phyloP scores from a whole-genome alignment of 2,329 filamentous ascomycete genomes.

The Epichloe gansuensis region DNA sequence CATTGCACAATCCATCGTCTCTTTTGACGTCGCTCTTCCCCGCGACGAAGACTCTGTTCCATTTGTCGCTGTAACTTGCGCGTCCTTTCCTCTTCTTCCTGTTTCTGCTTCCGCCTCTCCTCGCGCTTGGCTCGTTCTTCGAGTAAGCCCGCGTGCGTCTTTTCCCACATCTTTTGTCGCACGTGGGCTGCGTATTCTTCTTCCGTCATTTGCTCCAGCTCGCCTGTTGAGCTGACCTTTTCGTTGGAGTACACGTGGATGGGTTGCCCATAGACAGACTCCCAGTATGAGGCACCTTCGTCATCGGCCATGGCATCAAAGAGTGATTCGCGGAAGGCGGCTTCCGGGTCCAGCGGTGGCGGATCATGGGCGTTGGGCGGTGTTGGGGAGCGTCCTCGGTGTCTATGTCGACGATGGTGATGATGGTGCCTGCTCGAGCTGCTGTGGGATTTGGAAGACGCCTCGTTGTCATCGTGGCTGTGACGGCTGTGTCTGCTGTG shows the following conservation, averaged over 20 bases:
- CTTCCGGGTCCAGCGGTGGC: constrained; percentile 48
- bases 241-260: constrained; percentile 63
- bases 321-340: constrained; percentile 81
- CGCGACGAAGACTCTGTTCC: constrained; percentile 54
- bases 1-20: constrained; percentile 47
- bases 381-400: constrained; percentile 30
- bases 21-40: constrained; percentile 46
- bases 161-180: constrained; percentile 86
- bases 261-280: constrained; percentile 90
- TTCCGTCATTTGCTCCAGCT: constrained; percentile 77
- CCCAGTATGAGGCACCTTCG: constrained; percentile 91
- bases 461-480: constrained; percentile 12
- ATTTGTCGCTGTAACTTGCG: constrained; percentile 48
- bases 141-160: constrained; percentile 70
- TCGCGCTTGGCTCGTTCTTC: constrained; percentile 58
- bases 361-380: constrained; percentile 34
- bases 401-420: constrained; percentile 18
- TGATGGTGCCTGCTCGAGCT: constrained; percentile 16
- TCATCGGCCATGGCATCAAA: constrained; percentile 97
- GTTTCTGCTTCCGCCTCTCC: constrained; percentile 36
- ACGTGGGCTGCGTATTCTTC: constrained; percentile 86
- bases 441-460: constrained; percentile 9
- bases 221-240: constrained; percentile 29
- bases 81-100: constrained; percentile 36
- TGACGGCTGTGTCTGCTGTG: not conserved